Evolutionary conservation across 108 stramenopile genomes (phyloP), one percentile per base, ranked within the genome.

Genomic region (Fistulifera solaris): DNA sequence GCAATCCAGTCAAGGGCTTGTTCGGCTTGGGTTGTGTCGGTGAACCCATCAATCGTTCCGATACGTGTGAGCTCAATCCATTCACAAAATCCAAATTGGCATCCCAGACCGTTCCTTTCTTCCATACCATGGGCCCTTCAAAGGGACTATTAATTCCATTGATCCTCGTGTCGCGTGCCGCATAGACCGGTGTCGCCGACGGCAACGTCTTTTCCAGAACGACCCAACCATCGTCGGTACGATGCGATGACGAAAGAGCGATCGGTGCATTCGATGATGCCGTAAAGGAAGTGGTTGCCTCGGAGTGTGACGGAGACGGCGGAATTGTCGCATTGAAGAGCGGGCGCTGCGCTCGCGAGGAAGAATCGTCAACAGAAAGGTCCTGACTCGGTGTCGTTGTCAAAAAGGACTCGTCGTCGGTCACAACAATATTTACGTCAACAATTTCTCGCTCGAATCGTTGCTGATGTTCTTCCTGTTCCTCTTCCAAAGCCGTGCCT

Each of bases 381-480:
- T 35, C 31, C 3, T 6, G 31, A 8, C 31, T 35, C 6, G 31
- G 31, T 8, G 31, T 35, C 8, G 3, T 8, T 8, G 31, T 35
- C 31, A 35, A 3, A 35, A 3, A 35, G 31, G 31, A 3, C 31
- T 35, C 31, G 31, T 35, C 31, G 3, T 35, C 31, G 31, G 31
- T 35, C 31, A 35, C 31, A 8, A 35, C 3, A 43, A 81, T 61
- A 13, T 42, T 31, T 24, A 74, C 61, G 7, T 75, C 56, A 16
- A 87, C 71, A 50, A 90, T 85, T 72, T 90, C 89, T 44, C 89
- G 59, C 28, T 80, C 62, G 52, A 90, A 86, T 57, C 89, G 63
- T 31, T 22, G 13, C 27, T 61, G 59, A 13, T 38, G 21, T 52
- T 80, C 71, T 17, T 66, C 74, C 58, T 73, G 67, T 49, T 67